Percentiles rank a stretch among this genome's conserved stretches.
Evolutionary conservation across 441 rosid species (phyloP).

Genomic region (Iberis amara): DNA sequence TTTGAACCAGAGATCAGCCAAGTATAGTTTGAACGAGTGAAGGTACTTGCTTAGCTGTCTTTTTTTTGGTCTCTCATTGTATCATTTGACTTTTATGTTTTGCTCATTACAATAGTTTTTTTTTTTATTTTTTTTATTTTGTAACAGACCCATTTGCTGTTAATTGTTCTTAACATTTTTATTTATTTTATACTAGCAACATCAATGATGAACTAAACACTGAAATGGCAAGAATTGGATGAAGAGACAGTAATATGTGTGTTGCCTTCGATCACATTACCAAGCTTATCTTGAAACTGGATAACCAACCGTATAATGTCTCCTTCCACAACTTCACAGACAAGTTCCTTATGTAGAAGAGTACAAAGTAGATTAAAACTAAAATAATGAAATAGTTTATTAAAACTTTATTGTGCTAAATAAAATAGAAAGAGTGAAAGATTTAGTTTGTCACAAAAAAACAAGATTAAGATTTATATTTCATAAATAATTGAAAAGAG

Average conservation of each 20-base stretch:
- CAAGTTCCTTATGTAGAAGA: constrained; percentile 65
- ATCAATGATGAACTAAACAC: too few relatives aligned
- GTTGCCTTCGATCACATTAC: constrained; percentile 82
- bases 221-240: too few relatives aligned
- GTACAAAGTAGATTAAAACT: too few relatives aligned
- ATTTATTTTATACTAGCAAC: too few relatives aligned
- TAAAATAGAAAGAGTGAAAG: too few relatives aligned
- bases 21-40: constrained; percentile 10
- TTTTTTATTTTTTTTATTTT: neutral
- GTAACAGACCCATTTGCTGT: neutral
- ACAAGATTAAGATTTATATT: too few relatives aligned
- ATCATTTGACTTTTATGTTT: neutral
- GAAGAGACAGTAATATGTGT: constrained; percentile 49
- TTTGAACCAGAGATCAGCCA: constrained; percentile 14
- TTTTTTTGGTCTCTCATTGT: constrained; percentile 5
- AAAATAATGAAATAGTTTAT: too few relatives aligned
- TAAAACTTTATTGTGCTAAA: too few relatives aligned
- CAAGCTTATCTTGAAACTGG: constrained; percentile 80
- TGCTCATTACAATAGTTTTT: constrained; percentile 12
- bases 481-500: too few relatives aligned
- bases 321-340: constrained; percentile 87
- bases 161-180: neutral
- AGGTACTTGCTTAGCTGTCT: neutral
- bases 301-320: constrained; percentile 67
- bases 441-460: too few relatives aligned